Evolutionary conservation across 2,329 filamentous ascomycete species (phyloP).

Genomic region (Fusarium miscanthi): DNA sequence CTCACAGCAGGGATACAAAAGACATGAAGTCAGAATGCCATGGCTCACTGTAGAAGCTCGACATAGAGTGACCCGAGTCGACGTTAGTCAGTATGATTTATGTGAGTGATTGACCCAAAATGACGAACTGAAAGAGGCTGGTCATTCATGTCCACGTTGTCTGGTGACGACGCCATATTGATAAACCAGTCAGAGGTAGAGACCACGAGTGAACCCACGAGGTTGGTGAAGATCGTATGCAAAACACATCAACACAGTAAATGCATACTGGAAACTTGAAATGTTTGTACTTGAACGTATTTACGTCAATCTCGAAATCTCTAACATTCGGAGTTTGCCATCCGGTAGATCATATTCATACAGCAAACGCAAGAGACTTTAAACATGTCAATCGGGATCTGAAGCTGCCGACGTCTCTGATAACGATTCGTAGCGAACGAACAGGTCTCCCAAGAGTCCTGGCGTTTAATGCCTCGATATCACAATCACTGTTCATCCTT

Average conservation of each 20-base stretch:
- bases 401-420: constrained; percentile 25
- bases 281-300: constrained; percentile 2
- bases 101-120: background rate
- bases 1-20: constrained; percentile 16
- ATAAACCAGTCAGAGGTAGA: constrained; percentile 22
- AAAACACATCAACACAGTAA: constrained; percentile 18
- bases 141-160: constrained; percentile 31
- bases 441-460: background rate
- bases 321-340: constrained; percentile 9
- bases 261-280: constrained; percentile 10
- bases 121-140: constrained; percentile 28
- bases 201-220: constrained; percentile 21
- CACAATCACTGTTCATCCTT: background rate
- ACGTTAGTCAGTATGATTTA: background rate
- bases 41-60: constrained; percentile 12
- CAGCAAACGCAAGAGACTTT: constrained; percentile 12
- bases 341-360: constrained; percentile 20
- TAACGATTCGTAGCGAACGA: background rate
- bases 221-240: constrained; percentile 34
- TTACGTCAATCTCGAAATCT: constrained; percentile 1
- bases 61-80: background rate
- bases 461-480: constrained; percentile 11
- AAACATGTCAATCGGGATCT: constrained; percentile 22
- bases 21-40: constrained; percentile 30
- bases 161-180: constrained; percentile 36